Percentiles rank a stretch among this genome's conserved stretches.
These are phyloP conservation scores for Raphanus hybrid DNA, from an alignment of 441 rosid genomes.

Conservation along the genomic window DNA sequence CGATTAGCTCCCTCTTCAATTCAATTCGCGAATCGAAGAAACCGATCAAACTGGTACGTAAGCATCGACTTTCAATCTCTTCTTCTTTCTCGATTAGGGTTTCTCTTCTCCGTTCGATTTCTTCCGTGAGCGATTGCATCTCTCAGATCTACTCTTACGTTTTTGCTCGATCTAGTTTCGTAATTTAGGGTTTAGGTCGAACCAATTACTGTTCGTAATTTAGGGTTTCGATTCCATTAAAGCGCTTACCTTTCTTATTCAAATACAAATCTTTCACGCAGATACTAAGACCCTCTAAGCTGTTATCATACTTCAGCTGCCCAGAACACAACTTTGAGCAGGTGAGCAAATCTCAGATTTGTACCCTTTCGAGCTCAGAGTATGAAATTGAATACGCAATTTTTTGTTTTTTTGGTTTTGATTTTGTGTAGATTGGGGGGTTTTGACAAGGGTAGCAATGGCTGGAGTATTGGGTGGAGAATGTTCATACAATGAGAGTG, in stretches of 20 bases:
- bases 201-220: neutral
- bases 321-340: conserved; percentile 12
- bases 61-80: too few species aligned
- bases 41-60: conserved; percentile 14
- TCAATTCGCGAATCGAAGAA: conserved; percentile 19
- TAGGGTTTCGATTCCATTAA: conserved; percentile 10
- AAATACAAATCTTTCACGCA: neutral
- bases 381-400: conserved; percentile 9
- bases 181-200: conserved; percentile 1
- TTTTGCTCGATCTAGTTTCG: neutral
- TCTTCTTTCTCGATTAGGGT: neutral
- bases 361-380: neutral
- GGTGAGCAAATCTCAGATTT: conserved; percentile 18
- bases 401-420: conserved; percentile 7
- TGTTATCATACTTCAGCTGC: conserved; percentile 6
- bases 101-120: neutral
- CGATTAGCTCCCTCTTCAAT: conserved; percentile 1
- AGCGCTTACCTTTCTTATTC: conserved; percentile 20
- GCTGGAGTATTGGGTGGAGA: conserved; percentile 61
- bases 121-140: conserved; percentile 14
- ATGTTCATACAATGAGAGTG: conserved; percentile 54
- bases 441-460: conserved; percentile 44
- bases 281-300: neutral
- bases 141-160: conserved; percentile 13
- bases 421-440: conserved; percentile 11